Conservation (phyloP, 352 stramenopile species). For the Vaucheria bursata region DNA sequence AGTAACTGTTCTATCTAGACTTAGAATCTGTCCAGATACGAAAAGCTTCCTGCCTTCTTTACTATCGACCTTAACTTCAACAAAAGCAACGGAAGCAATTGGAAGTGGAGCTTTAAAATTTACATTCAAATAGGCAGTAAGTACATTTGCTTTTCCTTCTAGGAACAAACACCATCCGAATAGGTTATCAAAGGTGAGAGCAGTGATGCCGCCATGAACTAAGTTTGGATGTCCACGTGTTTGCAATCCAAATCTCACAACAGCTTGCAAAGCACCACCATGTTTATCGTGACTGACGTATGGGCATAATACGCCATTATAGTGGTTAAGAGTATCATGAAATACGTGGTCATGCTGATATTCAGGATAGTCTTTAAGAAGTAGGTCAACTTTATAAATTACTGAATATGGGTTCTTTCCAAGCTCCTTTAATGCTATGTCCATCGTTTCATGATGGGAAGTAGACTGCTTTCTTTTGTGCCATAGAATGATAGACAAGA, state of each 20-base stretch:
- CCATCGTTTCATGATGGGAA: too few species aligned
- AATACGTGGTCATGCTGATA: neutral
- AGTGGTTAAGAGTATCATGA: neutral
- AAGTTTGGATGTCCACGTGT: conserved; percentile 19
- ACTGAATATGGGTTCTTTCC: too few species aligned
- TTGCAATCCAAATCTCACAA: conserved; percentile 24
- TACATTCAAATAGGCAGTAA: conserved; percentile 12
- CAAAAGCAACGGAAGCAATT: conserved; percentile 10
- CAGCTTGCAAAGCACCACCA: conserved; percentile 13
- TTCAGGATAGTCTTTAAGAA: too few species aligned
- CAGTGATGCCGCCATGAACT: neutral
- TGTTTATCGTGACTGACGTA: neutral
- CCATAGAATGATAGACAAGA: too few species aligned
- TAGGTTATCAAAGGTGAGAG: neutral
- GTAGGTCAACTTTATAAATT: too few species aligned
- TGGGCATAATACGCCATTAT: neutral
- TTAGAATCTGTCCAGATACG: conserved; percentile 12
- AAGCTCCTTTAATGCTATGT: too few species aligned
- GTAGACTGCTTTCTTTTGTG: too few species aligned
- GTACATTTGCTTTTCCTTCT: neutral
- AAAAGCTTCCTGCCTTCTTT: conserved; percentile 32
- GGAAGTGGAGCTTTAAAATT: conserved; percentile 29
- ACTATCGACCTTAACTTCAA: conserved; percentile 25
- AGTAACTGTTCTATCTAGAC: conserved; percentile 18
- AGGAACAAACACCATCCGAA: neutral